Base-by-base conservation (phyloP, 2,329 filamentous ascomycete species). In the Cordyceps pruinosa region DNA sequence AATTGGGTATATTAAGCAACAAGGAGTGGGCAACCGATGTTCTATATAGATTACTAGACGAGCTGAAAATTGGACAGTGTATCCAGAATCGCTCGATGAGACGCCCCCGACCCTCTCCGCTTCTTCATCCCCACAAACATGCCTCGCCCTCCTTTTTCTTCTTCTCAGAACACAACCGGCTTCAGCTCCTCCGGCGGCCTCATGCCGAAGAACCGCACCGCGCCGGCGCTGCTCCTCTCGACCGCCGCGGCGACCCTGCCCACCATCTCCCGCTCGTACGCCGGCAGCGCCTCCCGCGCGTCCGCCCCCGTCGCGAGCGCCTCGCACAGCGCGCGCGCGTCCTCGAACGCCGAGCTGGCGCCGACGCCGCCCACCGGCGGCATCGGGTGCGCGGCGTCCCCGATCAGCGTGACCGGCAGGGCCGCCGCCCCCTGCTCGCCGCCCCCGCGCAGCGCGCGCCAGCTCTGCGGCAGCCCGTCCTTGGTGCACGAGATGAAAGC, bases 381-480 rank as follows among this genome's bases (percentile, higher is more conserved):
- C 58, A 61, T 59, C 7, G 58, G 47, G 3, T 62, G 59, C 13
- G 56, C 58, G 9, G 61, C 61, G 7, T 61, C 60, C n/a, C 60
- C 58, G 2, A 62, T 34, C 7, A 61, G 28, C 21, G 61, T 61
- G 10, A 39, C 58, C 12, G 41, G n/a, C 25, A 12, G 21, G n/a
- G 19, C 44, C 35, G n/a, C 34, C 17, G 15, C 39, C 28, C n/a
- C 42, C 17, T n/a, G 10, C 17, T 17, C n/a, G n/a, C 9, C n/a
- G 1, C n/a, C n/a, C 37, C 37, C 2, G 1, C 54, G 45, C 2
- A 55, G 34, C 19, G 7, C 4, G 6, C 10, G 15, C 52, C 53
- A 56, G 6, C 44, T 48, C 9, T 9, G 1, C n/a, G 25, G 26
- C 7, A 56, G 44, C 3, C 35, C 35, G 4, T 56, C 53, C 15